These are phyloP conservation scores for Moniliophthora roreri DNA, from an alignment of 1,284 basidiomycete genomes.

Conservation along the genomic window DNA sequence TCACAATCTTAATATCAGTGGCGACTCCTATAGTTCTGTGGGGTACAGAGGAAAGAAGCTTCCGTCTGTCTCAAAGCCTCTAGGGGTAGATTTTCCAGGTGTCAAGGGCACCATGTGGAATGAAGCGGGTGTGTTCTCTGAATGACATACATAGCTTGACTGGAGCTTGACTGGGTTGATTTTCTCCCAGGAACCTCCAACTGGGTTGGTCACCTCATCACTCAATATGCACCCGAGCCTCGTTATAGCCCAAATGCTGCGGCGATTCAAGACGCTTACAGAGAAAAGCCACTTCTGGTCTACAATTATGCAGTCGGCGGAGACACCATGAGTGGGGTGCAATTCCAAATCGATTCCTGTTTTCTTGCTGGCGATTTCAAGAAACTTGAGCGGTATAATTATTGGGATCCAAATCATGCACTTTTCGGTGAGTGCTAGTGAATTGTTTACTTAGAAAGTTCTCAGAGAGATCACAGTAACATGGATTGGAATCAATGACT, in stretches of 20 bases:
- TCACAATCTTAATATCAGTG: constrained; percentile 30
- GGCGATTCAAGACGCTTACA: constrained; percentile 27
- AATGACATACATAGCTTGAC: background rate
- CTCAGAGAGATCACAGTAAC: constrained; percentile 38
- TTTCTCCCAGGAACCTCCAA: constrained; percentile 12
- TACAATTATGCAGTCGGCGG: constrained; percentile 54
- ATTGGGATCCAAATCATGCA: constrained; percentile 39
- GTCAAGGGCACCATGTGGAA: constrained; percentile 35
- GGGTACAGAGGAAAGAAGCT: constrained; percentile 23
- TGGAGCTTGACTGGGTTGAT: background rate
- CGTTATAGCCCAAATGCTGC: constrained; percentile 26
- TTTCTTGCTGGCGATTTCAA: constrained; percentile 33
- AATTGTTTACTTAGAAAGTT: background rate
- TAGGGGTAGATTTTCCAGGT: constrained; percentile 47
- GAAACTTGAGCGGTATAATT: constrained; percentile 39
- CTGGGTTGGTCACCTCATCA: constrained; percentile 52
- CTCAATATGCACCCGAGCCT: constrained; percentile 37
- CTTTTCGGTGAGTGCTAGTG: constrained; percentile 42
- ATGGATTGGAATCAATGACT: constrained; percentile 69
- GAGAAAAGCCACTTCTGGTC: constrained; percentile 38
- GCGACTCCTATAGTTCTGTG: constrained; percentile 53
- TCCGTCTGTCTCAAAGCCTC: constrained; percentile 40
- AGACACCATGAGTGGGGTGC: constrained; percentile 37
- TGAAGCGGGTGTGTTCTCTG: constrained; percentile 34
- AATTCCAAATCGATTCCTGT: constrained; percentile 33